These are phyloP conservation scores for Lachancea thermotolerans DNA, from an alignment of 805 yeast species.

Conservation along the genomic window DNA sequence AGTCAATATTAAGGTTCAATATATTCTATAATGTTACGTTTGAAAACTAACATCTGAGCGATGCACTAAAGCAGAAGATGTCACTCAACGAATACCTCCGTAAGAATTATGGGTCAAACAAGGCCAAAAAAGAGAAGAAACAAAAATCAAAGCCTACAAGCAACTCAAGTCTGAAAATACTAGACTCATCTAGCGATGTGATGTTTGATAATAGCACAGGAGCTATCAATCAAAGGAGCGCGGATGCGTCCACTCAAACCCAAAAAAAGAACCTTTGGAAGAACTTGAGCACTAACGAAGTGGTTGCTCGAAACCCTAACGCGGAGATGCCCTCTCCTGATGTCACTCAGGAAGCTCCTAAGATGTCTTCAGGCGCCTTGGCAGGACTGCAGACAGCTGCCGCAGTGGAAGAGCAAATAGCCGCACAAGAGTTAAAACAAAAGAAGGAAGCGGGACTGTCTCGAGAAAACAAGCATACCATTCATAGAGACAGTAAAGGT, in stretches of 20 bases:
- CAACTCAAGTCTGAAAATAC: slow-evolving; percentile 1
- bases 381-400: slow-evolving; percentile 45
- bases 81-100: slow-evolving; percentile 42
- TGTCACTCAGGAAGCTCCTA: neutral
- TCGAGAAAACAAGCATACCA: slow-evolving; percentile 31
- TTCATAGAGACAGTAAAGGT: slow-evolving; percentile 60
- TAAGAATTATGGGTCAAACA: slow-evolving; percentile 36
- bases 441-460: slow-evolving; percentile 9
- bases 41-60: neutral
- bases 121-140: slow-evolving; percentile 22
- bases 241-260: neutral
- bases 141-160: slow-evolving; percentile 18
- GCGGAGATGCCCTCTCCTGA: slow-evolving; percentile 9
- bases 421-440: slow-evolving; percentile 26
- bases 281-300: slow-evolving; percentile 24
- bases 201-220: neutral
- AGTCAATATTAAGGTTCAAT: neutral
- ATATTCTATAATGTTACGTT: no score
- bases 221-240: neutral
- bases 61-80: slow-evolving; percentile 23
- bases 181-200: slow-evolving; percentile 1
- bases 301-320: slow-evolving; percentile 6
- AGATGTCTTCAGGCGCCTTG: slow-evolving; percentile 30
- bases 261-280: slow-evolving; percentile 20
- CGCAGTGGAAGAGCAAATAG: slow-evolving; percentile 35